A percentile compares a stretch with the other conserved stretches of the same genome.
Evolutionary conservation across 2,329 filamentous ascomycete species (phyloP).

Genomic region (Penicillium sp.): DNA sequence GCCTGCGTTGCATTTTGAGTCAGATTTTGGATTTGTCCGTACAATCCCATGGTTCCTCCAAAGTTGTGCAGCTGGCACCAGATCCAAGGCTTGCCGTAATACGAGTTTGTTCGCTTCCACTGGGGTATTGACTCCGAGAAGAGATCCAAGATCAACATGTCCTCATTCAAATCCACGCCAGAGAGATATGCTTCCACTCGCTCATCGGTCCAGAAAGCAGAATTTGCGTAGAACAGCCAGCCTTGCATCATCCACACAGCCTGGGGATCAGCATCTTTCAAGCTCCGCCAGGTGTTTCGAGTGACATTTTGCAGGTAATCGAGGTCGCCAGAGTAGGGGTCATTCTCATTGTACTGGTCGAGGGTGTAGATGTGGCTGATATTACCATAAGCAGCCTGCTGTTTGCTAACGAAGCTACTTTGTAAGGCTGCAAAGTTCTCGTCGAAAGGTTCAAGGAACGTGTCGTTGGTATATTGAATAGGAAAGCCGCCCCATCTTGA

Average conservation of each 20-base stretch:
- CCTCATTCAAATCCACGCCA: slow-evolving; percentile 45
- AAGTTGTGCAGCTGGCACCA: slow-evolving; percentile 57
- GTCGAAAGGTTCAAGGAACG: slow-evolving; percentile 52
- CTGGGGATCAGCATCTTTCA: slow-evolving; percentile 51
- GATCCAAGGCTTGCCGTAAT: slow-evolving; percentile 56
- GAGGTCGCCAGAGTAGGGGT: slow-evolving; percentile 48
- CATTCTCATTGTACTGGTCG: slow-evolving; percentile 57
- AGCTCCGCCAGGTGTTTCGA: slow-evolving; percentile 47
- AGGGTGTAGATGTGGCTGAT: slow-evolving; percentile 53
- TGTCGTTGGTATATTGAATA: slow-evolving; percentile 46
- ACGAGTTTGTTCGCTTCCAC: slow-evolving; percentile 54
- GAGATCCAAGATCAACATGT: slow-evolving; percentile 56
- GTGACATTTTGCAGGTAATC: slow-evolving; percentile 48
- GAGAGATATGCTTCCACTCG: slow-evolving; percentile 53
- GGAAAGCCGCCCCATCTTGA: slow-evolving; percentile 49
- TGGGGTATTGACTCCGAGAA: slow-evolving; percentile 53
- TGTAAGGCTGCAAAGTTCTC: slow-evolving; percentile 47
- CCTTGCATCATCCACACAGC: slow-evolving; percentile 58
- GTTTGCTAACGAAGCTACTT: slow-evolving; percentile 49
- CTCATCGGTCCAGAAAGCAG: slow-evolving; percentile 51
- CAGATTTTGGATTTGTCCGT: slow-evolving; percentile 53
- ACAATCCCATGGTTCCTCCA: slow-evolving; percentile 53
- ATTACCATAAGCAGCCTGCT: slow-evolving; percentile 50
- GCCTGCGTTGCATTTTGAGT: slow-evolving; percentile 52
- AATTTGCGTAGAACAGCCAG: slow-evolving; percentile 53